Percentiles rank a stretch among this genome's conserved stretches.
Evolutionary conservation across 2,329 filamentous ascomycete genomes (phyloP).

Genomic region (Xylaria sp.): DNA sequence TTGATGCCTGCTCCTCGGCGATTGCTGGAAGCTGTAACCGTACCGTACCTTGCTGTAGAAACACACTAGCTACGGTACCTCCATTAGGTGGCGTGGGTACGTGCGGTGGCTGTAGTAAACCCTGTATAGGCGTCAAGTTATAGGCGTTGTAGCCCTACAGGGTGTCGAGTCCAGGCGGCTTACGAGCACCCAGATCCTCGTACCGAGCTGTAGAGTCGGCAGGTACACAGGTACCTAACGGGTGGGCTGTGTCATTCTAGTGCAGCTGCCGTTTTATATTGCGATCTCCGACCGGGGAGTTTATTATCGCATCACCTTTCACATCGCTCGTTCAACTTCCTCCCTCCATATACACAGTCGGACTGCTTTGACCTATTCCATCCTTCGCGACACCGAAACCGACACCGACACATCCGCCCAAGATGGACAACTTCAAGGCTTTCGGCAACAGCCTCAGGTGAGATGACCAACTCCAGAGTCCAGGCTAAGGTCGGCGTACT

Average conservation of each 20-base stretch:
- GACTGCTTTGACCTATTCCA: neutral
- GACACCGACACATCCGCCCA: constrained; percentile 5
- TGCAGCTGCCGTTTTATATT: constrained; percentile 1
- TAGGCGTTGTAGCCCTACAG: neutral
- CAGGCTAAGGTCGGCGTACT: constrained; percentile 13
- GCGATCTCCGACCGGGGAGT: neutral
- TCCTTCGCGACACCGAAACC: neutral
- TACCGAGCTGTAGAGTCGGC: neutral
- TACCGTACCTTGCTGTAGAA: too few relatives aligned
- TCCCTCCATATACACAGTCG: neutral
- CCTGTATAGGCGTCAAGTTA: neutral
- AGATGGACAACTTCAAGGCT: constrained; percentile 55
- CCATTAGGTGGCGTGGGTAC: too few relatives aligned
- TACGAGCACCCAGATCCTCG: neutral
- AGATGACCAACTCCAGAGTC: constrained; percentile 24
- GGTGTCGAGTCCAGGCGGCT: neutral
- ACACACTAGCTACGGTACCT: too few relatives aligned
- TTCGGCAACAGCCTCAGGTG: constrained; percentile 54
- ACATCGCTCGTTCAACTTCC: neutral
- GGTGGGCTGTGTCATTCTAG: neutral
- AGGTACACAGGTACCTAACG: neutral
- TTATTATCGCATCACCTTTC: neutral
- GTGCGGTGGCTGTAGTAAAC: neutral
- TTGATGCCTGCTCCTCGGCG: neutral
- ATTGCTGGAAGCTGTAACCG: neutral